These are phyloP conservation scores for Hypoxylon lenormandii DNA, from an alignment of 495 filamentous ascomycete genomes.

Conservation along the genomic window DNA sequence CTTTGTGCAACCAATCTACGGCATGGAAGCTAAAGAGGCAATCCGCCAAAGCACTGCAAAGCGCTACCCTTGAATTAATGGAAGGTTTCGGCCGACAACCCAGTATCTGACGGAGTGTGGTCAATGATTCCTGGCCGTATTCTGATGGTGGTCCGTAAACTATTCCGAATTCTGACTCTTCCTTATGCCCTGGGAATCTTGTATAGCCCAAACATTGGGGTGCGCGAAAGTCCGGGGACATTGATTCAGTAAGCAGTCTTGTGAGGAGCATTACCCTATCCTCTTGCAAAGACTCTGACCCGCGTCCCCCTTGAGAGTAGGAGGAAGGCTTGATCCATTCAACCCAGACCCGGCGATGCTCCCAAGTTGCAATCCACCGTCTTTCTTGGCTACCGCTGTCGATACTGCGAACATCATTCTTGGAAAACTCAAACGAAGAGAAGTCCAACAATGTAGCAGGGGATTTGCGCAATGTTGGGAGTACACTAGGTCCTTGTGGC, in stretches of 20 bases:
- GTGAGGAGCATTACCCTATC: not conserved
- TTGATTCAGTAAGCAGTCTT: not conserved
- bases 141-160: slow-evolving; percentile 1
- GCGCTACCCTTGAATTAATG: not conserved
- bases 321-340: slow-evolving; percentile 9
- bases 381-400: not conserved
- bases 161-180: not conserved
- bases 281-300: not conserved
- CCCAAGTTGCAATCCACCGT: slow-evolving; percentile 1
- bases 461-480: not conserved
- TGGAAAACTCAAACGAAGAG: not conserved
- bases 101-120: slow-evolving; percentile 7
- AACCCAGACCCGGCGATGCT: slow-evolving; percentile 9
- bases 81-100: not conserved
- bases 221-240: not conserved
- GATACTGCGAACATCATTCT: not conserved
- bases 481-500: not conserved
- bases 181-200: not conserved
- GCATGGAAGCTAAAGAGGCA: slow-evolving; percentile 58
- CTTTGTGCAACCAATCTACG: slow-evolving; percentile 71
- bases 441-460: not conserved
- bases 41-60: not conserved
- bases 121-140: not conserved
- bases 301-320: not conserved
- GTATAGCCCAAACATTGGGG: slow-evolving; percentile 16